Evolutionary conservation across 306 rosid genomes (phyloP).

Genomic region (Cotoneaster glaucophyllus): DNA sequence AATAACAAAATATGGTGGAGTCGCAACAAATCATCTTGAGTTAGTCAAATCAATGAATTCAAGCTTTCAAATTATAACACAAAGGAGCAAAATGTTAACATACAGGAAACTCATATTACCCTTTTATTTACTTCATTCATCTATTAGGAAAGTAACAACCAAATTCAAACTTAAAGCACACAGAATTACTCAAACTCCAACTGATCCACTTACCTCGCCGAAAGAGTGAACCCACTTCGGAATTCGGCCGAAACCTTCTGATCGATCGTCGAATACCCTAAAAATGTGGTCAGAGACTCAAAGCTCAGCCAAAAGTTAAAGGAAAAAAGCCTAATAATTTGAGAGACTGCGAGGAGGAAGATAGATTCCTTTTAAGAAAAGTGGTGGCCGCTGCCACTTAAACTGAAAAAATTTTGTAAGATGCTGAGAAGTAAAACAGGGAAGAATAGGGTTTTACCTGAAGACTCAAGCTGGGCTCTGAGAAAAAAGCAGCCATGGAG

Average conservation of each 20-base stretch:
- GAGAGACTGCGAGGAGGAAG: constrained; percentile 36
- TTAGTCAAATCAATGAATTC: constrained; percentile 10
- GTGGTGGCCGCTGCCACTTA: too few species aligned
- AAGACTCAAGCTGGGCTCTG: too few species aligned
- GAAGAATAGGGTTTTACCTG: too few species aligned
- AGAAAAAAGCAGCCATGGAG: too few species aligned
- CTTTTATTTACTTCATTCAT: not conserved
- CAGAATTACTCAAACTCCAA: constrained; percentile 6
- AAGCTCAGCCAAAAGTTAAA: constrained; percentile 3
- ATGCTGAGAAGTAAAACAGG: too few species aligned
- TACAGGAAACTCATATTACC: constrained; percentile 1
- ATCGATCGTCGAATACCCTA: constrained; percentile 8
- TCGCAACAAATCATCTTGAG: not conserved
- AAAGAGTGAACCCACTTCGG: constrained; percentile 4
- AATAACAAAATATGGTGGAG: not conserved
- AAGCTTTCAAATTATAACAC: not conserved
- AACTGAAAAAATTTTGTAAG: too few species aligned
- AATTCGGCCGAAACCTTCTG: constrained; percentile 11
- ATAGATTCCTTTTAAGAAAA: constrained; percentile 21
- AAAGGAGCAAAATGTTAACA: constrained; percentile 6
- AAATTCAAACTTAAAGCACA: not conserved
- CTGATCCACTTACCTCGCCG: constrained; percentile 50
- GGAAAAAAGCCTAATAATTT: not conserved
- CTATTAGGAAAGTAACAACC: constrained; percentile 9
- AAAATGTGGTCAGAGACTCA: not conserved